Evolutionary conservation across 1,284 basidiomycete species (phyloP).

Genomic region (Malassezia globosa): DNA sequence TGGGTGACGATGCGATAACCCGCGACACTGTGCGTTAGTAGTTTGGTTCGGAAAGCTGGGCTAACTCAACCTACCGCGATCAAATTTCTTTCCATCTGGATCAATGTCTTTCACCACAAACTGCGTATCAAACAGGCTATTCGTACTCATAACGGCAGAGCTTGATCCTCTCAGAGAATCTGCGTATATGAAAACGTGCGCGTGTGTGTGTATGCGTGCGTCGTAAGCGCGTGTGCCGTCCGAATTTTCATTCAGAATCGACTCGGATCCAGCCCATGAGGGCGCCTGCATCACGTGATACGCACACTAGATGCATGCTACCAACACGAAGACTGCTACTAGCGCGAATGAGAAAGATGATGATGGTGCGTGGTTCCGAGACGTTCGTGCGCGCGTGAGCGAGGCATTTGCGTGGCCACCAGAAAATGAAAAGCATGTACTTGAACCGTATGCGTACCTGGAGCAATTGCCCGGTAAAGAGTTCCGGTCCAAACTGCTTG

Average conservation of each 20-base stretch:
- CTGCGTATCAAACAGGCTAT: constrained; percentile 45
- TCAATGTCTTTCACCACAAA: constrained; percentile 43
- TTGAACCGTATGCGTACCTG: constrained; percentile 83
- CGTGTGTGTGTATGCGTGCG: background rate
- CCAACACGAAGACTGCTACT: background rate
- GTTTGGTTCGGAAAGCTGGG: too few relatives aligned
- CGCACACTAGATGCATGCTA: background rate
- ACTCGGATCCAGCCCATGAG: too few relatives aligned
- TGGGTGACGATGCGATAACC: constrained; percentile 33
- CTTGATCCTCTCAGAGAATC: too few relatives aligned
- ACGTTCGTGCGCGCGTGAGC: constrained; percentile 35
- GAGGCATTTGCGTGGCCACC: constrained; percentile 45
- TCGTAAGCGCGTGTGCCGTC: background rate
- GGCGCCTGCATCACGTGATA: constrained; percentile 17
- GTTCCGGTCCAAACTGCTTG: constrained; percentile 74
- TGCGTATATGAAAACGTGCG: too few relatives aligned
- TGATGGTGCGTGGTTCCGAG: constrained; percentile 34
- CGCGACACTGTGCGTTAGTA: constrained; percentile 23
- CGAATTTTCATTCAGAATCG: too few relatives aligned
- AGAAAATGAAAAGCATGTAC: constrained; percentile 44
- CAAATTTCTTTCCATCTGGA: constrained; percentile 80
- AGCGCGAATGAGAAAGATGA: background rate
- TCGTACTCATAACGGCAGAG: constrained; percentile 42
- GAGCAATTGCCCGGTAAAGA: constrained; percentile 82
- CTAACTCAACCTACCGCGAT: constrained; percentile 74